Base-by-base conservation (phyloP, 495 filamentous ascomycete species). In the Podospora comata region DNA sequence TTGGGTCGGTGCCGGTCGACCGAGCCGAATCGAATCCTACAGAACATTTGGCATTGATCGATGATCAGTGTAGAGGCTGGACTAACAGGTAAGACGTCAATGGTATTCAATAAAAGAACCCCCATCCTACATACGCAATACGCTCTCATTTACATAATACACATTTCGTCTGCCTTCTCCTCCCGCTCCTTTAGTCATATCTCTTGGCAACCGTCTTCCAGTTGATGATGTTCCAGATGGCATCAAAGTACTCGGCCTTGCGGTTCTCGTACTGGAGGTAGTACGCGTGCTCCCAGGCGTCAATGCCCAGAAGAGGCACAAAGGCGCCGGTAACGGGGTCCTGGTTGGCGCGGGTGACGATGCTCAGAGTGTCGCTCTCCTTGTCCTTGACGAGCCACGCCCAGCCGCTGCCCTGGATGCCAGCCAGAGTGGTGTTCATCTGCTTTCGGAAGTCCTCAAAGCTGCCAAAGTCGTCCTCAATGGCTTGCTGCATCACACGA, bases 231-330 rank as follows among this genome's bases (percentile, higher is more conserved):
- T 97, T 92, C 95, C 95, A 99, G 77, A 99, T 91, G 67, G 93
- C 93, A 67, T 87, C 87, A 80, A 99, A 97, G 83, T 99, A 99
- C 79, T 97, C 96, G 65, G 92, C 95, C 87, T 99, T 99, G 77
- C 94, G 90, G 84, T 98, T 99, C 85, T 97, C 86, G 80, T 99
- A 99, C 84, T 99, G 93, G 66, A 99, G 84, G 82, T 84, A 85
- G 76, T 86, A 84, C 59, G 82, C 79, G 67, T 82, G 73, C 82
- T 97, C 93, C 93, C 93, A 97, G 63, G 92, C 92, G 81, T 97
- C 93, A 79, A 97, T 90, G 55, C 93, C 93, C 58, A 96, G 81
- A 23, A 97, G 81, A 39, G 93, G 93, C 67, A 86, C 79, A 79
- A 86, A 90, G 72, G 88, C 87, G 39, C 91, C 92, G 32, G 91